Conservation (phyloP, 371 early-diverging fungal genomes). For the Apophysomyces trapeziformis region DNA sequence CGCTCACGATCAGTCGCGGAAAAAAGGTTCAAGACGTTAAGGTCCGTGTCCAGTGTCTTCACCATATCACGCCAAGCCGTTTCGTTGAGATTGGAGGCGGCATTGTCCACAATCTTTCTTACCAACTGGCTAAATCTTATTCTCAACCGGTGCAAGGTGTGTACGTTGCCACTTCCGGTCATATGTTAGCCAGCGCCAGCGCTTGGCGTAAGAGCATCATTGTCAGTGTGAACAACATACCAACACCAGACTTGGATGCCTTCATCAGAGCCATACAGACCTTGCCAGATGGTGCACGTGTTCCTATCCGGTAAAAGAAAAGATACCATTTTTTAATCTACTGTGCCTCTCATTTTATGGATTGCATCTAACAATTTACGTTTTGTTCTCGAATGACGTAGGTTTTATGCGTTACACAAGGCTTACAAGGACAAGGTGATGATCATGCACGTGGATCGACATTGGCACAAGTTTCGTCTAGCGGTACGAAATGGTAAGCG, state of each 20-base stretch:
- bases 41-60: constrained; percentile 76
- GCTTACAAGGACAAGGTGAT: constrained; percentile 77
- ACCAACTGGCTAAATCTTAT: constrained; percentile 82
- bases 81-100: constrained; percentile 88
- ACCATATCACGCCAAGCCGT: constrained; percentile 71
- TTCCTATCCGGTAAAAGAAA: constrained; percentile 64
- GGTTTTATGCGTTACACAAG: constrained; percentile 69
- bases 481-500: constrained; percentile 73
- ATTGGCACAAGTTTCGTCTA: constrained; percentile 81
- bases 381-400: background rate
- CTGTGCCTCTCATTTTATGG: background rate
- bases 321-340: background rate
- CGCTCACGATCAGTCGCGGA: constrained; percentile 73
- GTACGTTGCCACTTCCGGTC: constrained; percentile 78
- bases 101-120: constrained; percentile 80
- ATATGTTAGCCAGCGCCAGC: constrained; percentile 67
- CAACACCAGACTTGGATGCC: constrained; percentile 78
- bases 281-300: constrained; percentile 78
- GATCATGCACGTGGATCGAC: constrained; percentile 82
- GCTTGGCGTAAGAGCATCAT: constrained; percentile 74
- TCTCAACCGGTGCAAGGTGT: constrained; percentile 78
- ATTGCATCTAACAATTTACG: background rate
- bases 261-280: constrained; percentile 71
- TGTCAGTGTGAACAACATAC: constrained; percentile 68
- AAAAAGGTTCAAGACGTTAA: constrained; percentile 55